phyloP scores from a whole-genome alignment of 345 rosid genomes.

The Syzygium grande region DNA sequence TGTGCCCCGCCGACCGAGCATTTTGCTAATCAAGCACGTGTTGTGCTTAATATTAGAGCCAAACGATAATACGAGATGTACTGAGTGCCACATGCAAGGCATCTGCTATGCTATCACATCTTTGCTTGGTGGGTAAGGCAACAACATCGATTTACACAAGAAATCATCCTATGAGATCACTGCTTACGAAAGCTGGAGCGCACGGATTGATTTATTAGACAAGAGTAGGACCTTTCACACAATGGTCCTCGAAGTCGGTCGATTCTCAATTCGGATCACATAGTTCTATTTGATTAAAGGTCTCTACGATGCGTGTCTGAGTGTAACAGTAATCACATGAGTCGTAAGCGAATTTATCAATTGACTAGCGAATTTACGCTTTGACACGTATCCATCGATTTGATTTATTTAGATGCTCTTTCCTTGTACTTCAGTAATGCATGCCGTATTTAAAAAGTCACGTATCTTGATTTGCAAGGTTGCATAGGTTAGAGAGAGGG shows the following conservation, averaged over 20 bases:
- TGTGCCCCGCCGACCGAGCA: not conserved
- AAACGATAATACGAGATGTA: not conserved
- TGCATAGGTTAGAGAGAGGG: fast-evolving
- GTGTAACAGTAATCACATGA: not conserved
- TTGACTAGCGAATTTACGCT: not conserved
- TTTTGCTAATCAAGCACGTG: not conserved
- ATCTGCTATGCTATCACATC: not conserved
- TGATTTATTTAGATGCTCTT: not conserved
- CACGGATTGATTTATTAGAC: not conserved
- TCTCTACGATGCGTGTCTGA: fast-evolving
- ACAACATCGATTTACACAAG: not conserved
- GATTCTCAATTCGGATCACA: not conserved
- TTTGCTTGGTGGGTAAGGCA: not conserved
- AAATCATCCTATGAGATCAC: not conserved
- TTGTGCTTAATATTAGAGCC: not conserved
- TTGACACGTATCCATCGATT: not conserved
- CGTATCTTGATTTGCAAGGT: not conserved
- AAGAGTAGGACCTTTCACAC: not conserved
- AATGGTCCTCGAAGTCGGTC: fast-evolving
- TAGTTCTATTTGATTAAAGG: not conserved
- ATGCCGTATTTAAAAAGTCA: not conserved
- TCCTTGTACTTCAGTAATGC: not conserved
- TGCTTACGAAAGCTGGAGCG: not conserved
- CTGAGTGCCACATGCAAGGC: not conserved
- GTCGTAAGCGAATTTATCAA: not conserved